Evolutionary conservation across 2,329 filamentous ascomycete species (phyloP).

Genomic region (Ophiosphaerella korrae): DNA sequence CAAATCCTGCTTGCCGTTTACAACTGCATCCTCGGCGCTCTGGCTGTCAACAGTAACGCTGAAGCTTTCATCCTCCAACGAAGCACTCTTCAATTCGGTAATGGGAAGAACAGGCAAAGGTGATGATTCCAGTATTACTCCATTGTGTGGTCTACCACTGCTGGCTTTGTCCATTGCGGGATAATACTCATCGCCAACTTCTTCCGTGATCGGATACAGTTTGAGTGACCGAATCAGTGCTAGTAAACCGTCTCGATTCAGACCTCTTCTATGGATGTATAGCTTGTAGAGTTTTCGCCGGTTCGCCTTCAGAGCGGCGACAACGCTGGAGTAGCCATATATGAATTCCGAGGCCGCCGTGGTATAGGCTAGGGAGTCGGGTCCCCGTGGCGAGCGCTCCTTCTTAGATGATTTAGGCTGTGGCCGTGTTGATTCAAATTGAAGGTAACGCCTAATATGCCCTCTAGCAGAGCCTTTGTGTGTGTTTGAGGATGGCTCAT

Average conservation of each 20-base stretch:
- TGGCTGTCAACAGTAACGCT: slow-evolving; percentile 62
- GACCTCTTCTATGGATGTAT: slow-evolving; percentile 62
- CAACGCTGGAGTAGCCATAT: slow-evolving; percentile 81
- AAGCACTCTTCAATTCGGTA: slow-evolving; percentile 59
- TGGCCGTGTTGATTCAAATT: neutral
- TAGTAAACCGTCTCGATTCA: slow-evolving; percentile 25
- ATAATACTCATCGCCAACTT: slow-evolving; percentile 66
- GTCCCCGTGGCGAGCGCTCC: neutral
- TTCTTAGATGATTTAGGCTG: neutral
- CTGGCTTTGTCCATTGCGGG: slow-evolving; percentile 83
- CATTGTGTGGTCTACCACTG: slow-evolving; percentile 83
- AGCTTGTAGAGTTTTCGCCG: slow-evolving; percentile 81
- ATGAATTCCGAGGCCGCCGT: slow-evolving; percentile 91
- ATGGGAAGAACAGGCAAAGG: slow-evolving; percentile 76
- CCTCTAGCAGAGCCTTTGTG: neutral
- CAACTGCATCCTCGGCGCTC: slow-evolving; percentile 70
- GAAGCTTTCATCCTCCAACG: slow-evolving; percentile 44
- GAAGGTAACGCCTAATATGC: neutral
- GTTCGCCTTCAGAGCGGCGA: slow-evolving; percentile 73
- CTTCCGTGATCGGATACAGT: slow-evolving; percentile 41
- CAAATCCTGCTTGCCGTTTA: slow-evolving; percentile 70
- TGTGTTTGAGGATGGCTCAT: neutral
- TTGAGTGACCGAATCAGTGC: slow-evolving; percentile 20
- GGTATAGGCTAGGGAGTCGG: slow-evolving; percentile 67
- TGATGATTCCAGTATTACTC: slow-evolving; percentile 84